phyloP scores from a whole-genome alignment of 164 flowering plant genomes.

The Tinospora cordifolia region DNA sequence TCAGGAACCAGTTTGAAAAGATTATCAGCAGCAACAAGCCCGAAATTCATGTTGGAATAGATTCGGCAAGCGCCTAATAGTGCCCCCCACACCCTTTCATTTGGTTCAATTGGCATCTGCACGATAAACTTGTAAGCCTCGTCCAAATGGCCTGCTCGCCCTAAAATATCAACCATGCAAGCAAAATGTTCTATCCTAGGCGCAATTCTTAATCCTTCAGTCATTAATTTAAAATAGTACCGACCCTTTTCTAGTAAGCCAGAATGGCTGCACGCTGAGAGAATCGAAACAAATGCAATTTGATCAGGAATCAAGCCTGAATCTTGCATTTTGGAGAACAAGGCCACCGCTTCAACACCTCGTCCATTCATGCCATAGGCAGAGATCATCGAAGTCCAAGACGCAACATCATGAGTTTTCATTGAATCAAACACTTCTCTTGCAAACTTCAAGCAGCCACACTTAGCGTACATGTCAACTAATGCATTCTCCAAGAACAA shows the following conservation, averaged over 20 bases:
- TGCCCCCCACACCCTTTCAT: conserved; percentile 42
- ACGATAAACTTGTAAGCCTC: conserved; percentile 32
- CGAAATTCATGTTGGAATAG: conserved; percentile 25
- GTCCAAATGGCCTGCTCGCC: conserved; percentile 30
- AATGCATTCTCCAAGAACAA: conserved; percentile 34
- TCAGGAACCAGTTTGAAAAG: conserved; percentile 30
- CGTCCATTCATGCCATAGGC: conserved; percentile 31
- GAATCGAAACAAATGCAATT: conserved; percentile 33
- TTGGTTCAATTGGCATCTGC: conserved; percentile 30
- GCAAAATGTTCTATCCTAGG: conserved; percentile 33
- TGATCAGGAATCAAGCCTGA: conserved; percentile 26
- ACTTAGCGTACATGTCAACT: conserved; percentile 36
- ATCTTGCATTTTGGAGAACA: conserved; percentile 21
- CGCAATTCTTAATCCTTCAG: conserved; percentile 21
- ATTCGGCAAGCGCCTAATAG: conserved; percentile 31
- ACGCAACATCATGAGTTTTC: conserved; percentile 24
- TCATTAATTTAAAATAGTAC: conserved; percentile 23
- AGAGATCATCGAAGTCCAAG: conserved; percentile 38
- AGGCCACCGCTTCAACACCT: conserved; percentile 22
- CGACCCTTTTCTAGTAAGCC: conserved; percentile 26
- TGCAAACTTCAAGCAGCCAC: conserved; percentile 30
- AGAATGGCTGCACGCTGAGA: conserved; percentile 32
- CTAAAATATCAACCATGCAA: conserved; percentile 37
- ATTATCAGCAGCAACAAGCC: conserved; percentile 32
- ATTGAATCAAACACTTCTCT: conserved; percentile 28